Evolutionary conservation across 768 basidiomycete genomes (phyloP), one percentile per base, ranked within the genome.

Genomic region (Rhodotorula kratochvilovae): DNA sequence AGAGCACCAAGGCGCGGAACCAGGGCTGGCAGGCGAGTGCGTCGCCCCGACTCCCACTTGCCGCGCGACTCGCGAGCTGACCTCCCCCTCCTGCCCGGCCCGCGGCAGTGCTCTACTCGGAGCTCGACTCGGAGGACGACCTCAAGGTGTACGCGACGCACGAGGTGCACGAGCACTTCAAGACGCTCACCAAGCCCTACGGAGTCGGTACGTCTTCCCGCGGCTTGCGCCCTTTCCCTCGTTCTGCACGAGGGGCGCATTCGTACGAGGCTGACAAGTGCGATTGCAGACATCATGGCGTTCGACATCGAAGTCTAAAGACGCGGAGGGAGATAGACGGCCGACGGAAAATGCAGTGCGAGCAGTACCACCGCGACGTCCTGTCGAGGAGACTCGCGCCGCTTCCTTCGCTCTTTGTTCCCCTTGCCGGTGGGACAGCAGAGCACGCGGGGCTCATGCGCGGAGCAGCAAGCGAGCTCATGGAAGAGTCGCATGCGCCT

Each of bases 1-100:
- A 58, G 43, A 42, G 33, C 2, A 71, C 70, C 8, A 67, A 71
- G 61, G 58, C 61, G 56, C 42, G 70, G 5, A 13, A 42, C 1
- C 61, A 67, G n/a, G 70, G 66, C 29, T 71, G 70, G 70, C 66
- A 71, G 33, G 27, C 58, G 23, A 71, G 70, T 71, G 35, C 42
- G 66, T 61, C 29, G 29, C 39, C n/a, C 31, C 48, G 19, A 51
- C 29, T 10, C 35, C 36, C 50, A 39, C 48, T 16, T 33, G 46
- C 58, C n/a, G 23, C 48, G 29, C n/a, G 27, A 27, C n/a, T 11
- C 11, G 13, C 3, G 12, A 29, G 27, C 23, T 10, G 51, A 16
- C n/a, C 6, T 8, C n/a, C 8, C 15, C n/a, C 10, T 51, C 12
- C 27, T n/a, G 10, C n/a, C 27, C 3, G n/a, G 6, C 13, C 27